Evolutionary conservation across 2,329 filamentous ascomycete genomes (phyloP).

Genomic region (Escovopsis sp.): DNA sequence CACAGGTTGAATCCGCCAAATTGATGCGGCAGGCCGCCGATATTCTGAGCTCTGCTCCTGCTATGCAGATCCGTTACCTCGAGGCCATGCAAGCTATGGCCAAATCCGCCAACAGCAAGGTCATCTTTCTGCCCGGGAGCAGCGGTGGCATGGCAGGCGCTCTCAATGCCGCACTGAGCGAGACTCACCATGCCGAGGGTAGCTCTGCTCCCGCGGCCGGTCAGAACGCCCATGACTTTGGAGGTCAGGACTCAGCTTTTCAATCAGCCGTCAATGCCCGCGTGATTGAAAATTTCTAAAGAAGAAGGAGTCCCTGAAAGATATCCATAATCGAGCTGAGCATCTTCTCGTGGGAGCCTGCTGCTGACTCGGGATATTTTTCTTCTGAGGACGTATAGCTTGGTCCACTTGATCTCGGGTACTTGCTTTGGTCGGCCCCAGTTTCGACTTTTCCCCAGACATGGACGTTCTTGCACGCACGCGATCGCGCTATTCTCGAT

Average conservation of each 20-base stretch:
- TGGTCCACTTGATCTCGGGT: constrained; percentile 23
- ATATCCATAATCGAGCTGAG: constrained; percentile 3
- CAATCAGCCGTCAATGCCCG: constrained; percentile 69
- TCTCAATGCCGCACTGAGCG: constrained; percentile 29
- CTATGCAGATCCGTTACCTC: constrained; percentile 96
- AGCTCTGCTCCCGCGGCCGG: constrained; percentile 32
- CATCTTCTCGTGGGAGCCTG: constrained; percentile 6
- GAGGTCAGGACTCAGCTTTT: constrained; percentile 45
- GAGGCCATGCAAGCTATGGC: constrained; percentile 99
- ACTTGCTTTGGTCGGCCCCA: constrained; percentile 9
- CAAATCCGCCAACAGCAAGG: constrained; percentile 78
- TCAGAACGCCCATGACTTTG: constrained; percentile 33
- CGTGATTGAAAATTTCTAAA: constrained; percentile 74
- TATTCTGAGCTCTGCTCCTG: constrained; percentile 78
- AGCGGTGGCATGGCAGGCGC: constrained; percentile 39
- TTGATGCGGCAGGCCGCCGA: constrained; percentile 88
- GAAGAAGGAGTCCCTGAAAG: too few relatives aligned
- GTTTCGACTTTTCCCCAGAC: not conserved
- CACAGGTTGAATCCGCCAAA: constrained; percentile 75
- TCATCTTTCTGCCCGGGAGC: constrained; percentile 62
- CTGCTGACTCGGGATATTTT: constrained; percentile 18
- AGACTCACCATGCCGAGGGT: constrained; percentile 19
- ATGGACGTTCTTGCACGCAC: not conserved
- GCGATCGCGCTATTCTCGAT: not conserved
- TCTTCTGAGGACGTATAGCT: constrained; percentile 12